These are phyloP conservation scores for Grigorovia yakushimaensis DNA, from an alignment of 805 yeast genomes.

Conservation along the genomic window DNA sequence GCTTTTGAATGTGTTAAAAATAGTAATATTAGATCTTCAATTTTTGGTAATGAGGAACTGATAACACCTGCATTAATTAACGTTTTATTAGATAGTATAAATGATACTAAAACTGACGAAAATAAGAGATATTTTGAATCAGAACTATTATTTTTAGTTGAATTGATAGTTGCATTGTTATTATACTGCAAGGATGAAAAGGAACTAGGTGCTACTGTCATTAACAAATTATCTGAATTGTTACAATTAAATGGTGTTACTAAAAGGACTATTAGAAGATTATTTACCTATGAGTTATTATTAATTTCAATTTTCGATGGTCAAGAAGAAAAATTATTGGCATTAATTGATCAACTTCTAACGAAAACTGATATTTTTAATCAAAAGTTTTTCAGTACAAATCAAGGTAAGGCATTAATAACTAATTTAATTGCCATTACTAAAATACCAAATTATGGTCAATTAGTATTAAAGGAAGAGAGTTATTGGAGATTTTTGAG, in stretches of 20 bases:
- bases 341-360: constrained; percentile 23
- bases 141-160: constrained; percentile 40
- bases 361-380: constrained; percentile 27
- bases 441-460: constrained; percentile 16
- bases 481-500: constrained; percentile 48
- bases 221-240: constrained; percentile 12
- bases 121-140: constrained; percentile 35
- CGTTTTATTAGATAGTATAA: constrained; percentile 29
- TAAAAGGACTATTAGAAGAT: constrained; percentile 24
- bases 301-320: constrained; percentile 20
- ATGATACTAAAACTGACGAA: constrained; percentile 24
- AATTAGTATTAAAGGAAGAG: constrained; percentile 39
- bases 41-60: constrained; percentile 38
- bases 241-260: constrained; percentile 12
- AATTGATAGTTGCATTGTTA: constrained; percentile 28
- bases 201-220: constrained; percentile 15
- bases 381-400: constrained; percentile 28
- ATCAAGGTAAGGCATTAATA: constrained; percentile 40
- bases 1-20: constrained; percentile 77
- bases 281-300: constrained; percentile 32
- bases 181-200: constrained; percentile 27
- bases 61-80: constrained; percentile 25
- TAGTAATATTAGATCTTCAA: constrained; percentile 47
- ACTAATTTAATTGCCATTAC: constrained; percentile 30
- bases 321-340: constrained; percentile 14